These are phyloP conservation scores for Nakataea oryzae DNA, from an alignment of 2,329 filamentous ascomycete species.

Conservation along the genomic window DNA sequence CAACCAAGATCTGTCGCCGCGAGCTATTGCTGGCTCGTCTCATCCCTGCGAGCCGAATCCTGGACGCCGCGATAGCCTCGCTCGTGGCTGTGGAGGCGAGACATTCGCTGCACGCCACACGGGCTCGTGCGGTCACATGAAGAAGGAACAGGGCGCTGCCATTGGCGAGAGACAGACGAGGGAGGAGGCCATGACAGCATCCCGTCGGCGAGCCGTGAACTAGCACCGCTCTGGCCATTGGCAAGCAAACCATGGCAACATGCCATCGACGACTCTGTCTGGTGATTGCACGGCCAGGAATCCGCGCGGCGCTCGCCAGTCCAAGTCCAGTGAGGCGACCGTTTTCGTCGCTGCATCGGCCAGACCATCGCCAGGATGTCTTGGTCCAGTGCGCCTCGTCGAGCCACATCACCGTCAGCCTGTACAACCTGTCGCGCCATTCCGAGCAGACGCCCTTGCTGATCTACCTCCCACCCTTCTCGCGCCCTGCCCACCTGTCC, in stretches of 20 bases:
- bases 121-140: background rate
- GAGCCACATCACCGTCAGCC: conserved; percentile 34
- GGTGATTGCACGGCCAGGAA: background rate
- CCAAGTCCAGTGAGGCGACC: background rate
- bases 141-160: background rate
- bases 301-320: background rate
- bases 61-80: background rate
- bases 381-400: conserved; percentile 36
- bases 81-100: background rate
- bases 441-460: conserved; percentile 32
- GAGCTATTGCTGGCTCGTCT: background rate
- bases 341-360: background rate
- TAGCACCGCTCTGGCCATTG: background rate
- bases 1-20: background rate
- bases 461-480: conserved; percentile 43
- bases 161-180: too few species aligned
- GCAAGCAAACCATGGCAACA: background rate
- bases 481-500: conserved; percentile 17
- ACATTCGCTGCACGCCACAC: background rate
- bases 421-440: conserved; percentile 33
- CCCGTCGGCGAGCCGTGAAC: too few species aligned
- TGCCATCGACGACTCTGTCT: background rate
- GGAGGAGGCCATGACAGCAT: background rate
- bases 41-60: background rate
- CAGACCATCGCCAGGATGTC: conserved; percentile 23